Conservation (phyloP, 306 rosid genomes). For the Cucurbita moschata region DNA sequence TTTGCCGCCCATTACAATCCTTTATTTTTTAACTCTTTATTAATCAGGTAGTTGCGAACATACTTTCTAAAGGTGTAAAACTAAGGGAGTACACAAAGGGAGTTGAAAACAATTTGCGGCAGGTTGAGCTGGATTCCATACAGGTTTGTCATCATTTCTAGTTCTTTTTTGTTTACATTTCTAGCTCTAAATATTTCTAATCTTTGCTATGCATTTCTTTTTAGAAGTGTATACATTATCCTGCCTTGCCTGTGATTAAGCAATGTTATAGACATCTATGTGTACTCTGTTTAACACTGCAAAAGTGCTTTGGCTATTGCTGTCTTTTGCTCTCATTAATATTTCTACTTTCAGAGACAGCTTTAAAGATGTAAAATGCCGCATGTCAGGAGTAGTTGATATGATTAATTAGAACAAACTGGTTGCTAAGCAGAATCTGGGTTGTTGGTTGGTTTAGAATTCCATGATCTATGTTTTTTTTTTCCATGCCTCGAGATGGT, state of each 20-base stretch:
- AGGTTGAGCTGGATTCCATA: constrained; percentile 91
- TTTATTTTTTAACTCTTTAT: background rate
- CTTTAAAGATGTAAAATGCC: background rate
- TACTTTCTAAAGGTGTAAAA: constrained; percentile 74
- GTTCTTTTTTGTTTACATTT: background rate
- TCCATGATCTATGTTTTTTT: background rate
- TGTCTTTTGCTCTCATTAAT: background rate
- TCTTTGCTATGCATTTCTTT: background rate
- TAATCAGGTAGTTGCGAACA: constrained; percentile 70
- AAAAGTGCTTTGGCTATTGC: background rate
- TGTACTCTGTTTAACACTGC: background rate
- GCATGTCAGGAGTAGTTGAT: background rate
- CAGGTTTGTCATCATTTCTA: constrained; percentile 42
- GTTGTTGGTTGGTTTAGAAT: background rate
- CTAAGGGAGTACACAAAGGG: constrained; percentile 85
- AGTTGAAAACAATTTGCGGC: constrained; percentile 81
- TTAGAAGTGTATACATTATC: background rate
- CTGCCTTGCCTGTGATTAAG: background rate
- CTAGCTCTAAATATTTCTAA: background rate
- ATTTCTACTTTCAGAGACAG: background rate
- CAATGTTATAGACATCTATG: background rate
- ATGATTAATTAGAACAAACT: background rate
- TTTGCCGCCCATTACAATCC: no score
- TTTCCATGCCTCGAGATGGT: background rate
- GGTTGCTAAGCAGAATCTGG: background rate